These are phyloP conservation scores for Juglanconis sp. DNA, from an alignment of 2,329 filamentous ascomycete genomes.

Conservation along the genomic window DNA sequence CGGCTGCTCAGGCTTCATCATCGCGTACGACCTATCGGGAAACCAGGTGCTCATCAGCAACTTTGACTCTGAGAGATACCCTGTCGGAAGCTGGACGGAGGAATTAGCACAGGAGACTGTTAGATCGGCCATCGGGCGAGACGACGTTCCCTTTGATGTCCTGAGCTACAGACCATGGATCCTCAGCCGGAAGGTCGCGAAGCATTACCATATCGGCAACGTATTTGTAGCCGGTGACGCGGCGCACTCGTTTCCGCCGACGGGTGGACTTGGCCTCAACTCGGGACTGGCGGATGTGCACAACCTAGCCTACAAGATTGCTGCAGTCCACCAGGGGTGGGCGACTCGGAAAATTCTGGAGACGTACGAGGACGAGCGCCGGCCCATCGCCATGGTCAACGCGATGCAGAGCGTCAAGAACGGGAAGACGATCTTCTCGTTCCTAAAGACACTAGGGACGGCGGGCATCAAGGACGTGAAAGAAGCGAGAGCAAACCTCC, in stretches of 20 bases:
- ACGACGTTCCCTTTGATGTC: conserved; percentile 33
- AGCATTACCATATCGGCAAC: conserved; percentile 32
- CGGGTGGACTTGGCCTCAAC: conserved; percentile 31
- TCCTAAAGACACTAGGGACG: conserved; percentile 36
- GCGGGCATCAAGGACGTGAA: conserved; percentile 28
- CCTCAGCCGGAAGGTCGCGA: conserved; percentile 38
- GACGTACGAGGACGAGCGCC: conserved; percentile 35
- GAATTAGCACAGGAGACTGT: conserved; percentile 30
- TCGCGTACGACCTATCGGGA: conserved; percentile 37
- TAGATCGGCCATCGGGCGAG: conserved; percentile 28
- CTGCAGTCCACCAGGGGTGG: conserved; percentile 31
- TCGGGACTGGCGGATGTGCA: conserved; percentile 31
- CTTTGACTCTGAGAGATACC: conserved; percentile 35
- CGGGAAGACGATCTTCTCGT: conserved; percentile 37
- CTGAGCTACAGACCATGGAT: conserved; percentile 39
- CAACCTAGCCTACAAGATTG: conserved; percentile 35
- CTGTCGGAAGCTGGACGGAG: conserved; percentile 33
- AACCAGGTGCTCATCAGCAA: conserved; percentile 43
- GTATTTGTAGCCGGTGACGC: conserved; percentile 36
- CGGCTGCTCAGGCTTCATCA: conserved; percentile 39
- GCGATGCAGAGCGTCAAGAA: conserved; percentile 42
- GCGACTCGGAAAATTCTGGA: conserved; percentile 29
- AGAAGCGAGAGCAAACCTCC: conserved; percentile 28
- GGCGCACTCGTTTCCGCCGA: conserved; percentile 32
- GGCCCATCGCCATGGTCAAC: conserved; percentile 36